phyloP scores from a whole-genome alignment of 768 basidiomycete species.

The Tylopilus intermedius region DNA sequence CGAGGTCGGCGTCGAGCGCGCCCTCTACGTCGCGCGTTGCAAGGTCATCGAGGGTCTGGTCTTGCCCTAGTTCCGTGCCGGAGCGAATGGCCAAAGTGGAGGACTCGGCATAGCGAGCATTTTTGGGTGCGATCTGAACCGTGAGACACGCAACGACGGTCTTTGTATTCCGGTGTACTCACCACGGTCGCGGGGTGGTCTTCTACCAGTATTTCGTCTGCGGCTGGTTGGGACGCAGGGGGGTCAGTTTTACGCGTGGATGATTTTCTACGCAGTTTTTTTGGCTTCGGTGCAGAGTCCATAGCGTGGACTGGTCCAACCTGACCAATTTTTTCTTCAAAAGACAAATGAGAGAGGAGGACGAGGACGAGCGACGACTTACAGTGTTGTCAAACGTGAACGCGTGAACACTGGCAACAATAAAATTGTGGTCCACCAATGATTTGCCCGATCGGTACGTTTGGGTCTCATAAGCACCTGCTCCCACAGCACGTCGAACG shows the following conservation, averaged over 20 bases:
- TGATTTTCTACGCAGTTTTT: conserved; percentile 53
- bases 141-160: conserved; percentile 1
- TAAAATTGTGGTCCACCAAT: neutral
- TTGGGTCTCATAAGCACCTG: neutral
- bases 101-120: conserved; percentile 61
- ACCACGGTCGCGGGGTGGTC: conserved; percentile 16
- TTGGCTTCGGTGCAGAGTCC: conserved; percentile 44
- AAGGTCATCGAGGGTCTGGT: conserved; percentile 47
- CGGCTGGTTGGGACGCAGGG: neutral
- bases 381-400: neutral
- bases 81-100: conserved; percentile 57
- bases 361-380: neutral
- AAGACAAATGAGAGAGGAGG: neutral
- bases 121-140: conserved; percentile 44
- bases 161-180: neutral
- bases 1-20: conserved; percentile 74
- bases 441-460: no score
- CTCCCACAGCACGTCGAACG: neutral
- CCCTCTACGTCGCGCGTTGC: conserved; percentile 54
- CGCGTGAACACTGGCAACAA: neutral
- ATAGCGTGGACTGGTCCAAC: conserved; percentile 21
- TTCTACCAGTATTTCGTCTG: conserved; percentile 26
- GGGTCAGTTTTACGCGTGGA: conserved; percentile 20
- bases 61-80: conserved; percentile 62
- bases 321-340: neutral